Evolutionary conservation across 257 asterid genomes (phyloP).

Genomic region (Scutellaria barbata): DNA sequence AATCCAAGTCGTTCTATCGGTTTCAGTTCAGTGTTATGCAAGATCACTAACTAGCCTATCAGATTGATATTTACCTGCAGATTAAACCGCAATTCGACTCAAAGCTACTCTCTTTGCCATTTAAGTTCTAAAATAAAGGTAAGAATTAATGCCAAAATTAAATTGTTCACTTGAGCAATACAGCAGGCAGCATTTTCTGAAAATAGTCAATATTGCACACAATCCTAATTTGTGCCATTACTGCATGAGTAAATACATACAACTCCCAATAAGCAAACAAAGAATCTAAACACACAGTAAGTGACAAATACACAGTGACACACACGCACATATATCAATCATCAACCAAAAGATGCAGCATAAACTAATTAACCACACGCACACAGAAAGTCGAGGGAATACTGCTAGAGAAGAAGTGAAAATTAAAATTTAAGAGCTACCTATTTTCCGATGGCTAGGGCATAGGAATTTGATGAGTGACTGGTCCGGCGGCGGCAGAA

Average conservation of each 20-base stretch:
- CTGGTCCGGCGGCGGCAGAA: background rate
- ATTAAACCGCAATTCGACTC: constrained; percentile 1
- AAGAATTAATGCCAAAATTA: background rate
- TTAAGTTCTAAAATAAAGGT: background rate
- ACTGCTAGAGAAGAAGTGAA: constrained; percentile 6
- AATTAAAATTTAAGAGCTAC: constrained; percentile 1
- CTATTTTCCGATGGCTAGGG: constrained; percentile 7
- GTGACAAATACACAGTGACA: background rate
- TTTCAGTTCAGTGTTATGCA: constrained; percentile 5
- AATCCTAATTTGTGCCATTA: background rate
- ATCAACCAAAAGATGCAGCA: constrained; percentile 8
- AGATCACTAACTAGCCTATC: background rate
- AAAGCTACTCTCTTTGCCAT: background rate
- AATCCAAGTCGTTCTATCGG: background rate
- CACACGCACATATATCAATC: background rate
- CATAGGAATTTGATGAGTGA: background rate
- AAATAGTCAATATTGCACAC: background rate
- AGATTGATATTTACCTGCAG: background rate
- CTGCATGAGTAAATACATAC: background rate
- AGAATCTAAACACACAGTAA: constrained; percentile 1
- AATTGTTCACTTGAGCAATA: constrained; percentile 1
- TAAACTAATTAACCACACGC: background rate
- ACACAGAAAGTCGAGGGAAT: background rate
- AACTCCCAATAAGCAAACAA: too few species aligned
- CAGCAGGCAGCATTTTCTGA: background rate